Evolutionary conservation across 2,329 filamentous ascomycete genomes (phyloP), one percentile per base, ranked within the genome.

Genomic region (Plectosphaerella sp.): DNA sequence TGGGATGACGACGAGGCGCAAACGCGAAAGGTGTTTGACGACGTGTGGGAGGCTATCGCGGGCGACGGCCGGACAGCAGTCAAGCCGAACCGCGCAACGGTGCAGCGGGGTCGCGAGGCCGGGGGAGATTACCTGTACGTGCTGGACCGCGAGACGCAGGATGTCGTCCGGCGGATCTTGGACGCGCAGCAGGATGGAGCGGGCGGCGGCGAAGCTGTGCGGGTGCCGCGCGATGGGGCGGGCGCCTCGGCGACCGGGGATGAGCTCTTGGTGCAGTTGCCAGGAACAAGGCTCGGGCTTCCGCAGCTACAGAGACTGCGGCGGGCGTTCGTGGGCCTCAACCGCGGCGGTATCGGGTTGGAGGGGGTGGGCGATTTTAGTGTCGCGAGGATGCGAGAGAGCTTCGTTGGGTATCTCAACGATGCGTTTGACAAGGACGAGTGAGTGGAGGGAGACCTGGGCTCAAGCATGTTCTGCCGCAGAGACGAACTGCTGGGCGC

Each of bases 251-350:
- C 58, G 51, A 59, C 54, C 12, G 59, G 62, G 41, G 43, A 45
- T 15, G 60, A 56, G 15, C 67, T 85, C 52, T 69, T 78, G 1
- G 75, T 94, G 20, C 79, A 86, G 58, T 71, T 94, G 48, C 89
- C 89, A 0, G 75, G 74, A 10, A 82, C 79, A 55, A 83, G 82
- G 56, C 72, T 91, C 48, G 86, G 86, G 1, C 65, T 94, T 43
- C 86, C 89, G 9, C 87, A 91, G 65, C 71, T 95, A 58, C 90
- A 95, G 71, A 78, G 90, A 57, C 72, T 92, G 59, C 77, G 90
- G 54, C 79, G 90, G 61, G 88, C 91, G 47, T 95, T 89, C 69
- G 84, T 93, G 60, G 80, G 78, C 5, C 67, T 95, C 65, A 92
- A 92, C 60, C 76, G 90, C 48, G 90, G 72, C 62, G 88, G 77